Conservation (phyloP, 2,329 filamentous ascomycete species). For the Diaporthe citri region DNA sequence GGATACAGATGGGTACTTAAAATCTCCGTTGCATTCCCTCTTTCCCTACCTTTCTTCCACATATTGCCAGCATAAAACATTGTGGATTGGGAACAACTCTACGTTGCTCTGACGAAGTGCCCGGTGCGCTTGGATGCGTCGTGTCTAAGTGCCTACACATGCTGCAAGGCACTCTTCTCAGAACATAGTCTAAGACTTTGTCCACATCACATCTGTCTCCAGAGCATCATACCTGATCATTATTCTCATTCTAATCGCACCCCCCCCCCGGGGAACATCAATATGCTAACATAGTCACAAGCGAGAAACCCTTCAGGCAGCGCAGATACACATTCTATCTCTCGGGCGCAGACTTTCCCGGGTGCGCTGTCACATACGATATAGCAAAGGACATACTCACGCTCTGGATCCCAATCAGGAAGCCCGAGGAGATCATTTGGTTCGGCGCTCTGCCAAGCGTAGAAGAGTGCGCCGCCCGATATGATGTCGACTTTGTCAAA, state of each 20-base stretch:
- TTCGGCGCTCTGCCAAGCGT: conserved; percentile 71
- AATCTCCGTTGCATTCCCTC: not conserved
- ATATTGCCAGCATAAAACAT: not conserved
- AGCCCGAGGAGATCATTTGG: conserved; percentile 72
- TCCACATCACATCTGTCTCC: not conserved
- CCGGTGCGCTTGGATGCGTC: not conserved
- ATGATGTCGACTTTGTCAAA: conserved; percentile 79
- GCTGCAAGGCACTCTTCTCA: not conserved
- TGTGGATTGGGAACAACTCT: not conserved
- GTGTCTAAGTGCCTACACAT: not conserved
- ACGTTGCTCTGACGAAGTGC: not conserved
- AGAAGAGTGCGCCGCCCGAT: conserved; percentile 71
- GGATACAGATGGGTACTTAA: conserved; percentile 62
- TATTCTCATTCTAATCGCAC: not conserved
- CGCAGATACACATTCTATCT: conserved; percentile 73
- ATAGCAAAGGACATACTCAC: conserved; percentile 71
- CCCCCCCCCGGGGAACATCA: no score
- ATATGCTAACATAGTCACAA: not conserved
- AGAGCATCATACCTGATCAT: not conserved
- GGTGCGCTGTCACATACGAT: conserved; percentile 70
- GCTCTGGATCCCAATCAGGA: conserved; percentile 80
- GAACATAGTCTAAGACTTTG: not conserved
- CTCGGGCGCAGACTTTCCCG: conserved; percentile 65
- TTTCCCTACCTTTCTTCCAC: not conserved
- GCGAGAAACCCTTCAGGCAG: conserved; percentile 67